Evolutionary conservation across 2,329 filamentous ascomycete species (phyloP), one percentile per base, ranked within the genome.

Genomic region (Venturia pyrina): DNA sequence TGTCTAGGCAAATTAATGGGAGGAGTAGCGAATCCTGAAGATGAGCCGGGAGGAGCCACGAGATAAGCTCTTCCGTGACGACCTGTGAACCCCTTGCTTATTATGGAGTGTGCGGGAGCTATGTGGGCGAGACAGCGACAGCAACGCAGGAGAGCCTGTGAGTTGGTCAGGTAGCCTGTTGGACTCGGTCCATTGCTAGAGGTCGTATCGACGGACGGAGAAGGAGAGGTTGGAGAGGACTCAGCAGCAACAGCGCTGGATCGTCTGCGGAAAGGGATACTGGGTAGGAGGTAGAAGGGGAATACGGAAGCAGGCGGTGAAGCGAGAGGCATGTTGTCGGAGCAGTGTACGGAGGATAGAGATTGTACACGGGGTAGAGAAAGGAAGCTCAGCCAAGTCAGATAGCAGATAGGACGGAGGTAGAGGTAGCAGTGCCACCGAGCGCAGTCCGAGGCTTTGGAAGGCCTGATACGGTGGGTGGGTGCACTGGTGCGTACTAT

Each of bases 71-170:
- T 83, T 6, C 85, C 85, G 72, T 87, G 83, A 21, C 85, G 82
- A 68, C 85, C 85, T 32, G 83, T 87, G 75, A 88, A 88, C 65
- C 85, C 85, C 76, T 87, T 87, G 75, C 78, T 82, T 70, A 87
- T 83, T 66, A 87, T 86, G 68, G 85, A 83, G 6, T 80, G 80
- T 19, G 82, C 82, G 65, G 83, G 78, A 68, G 84, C 83, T 60
- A 88, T 78, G 70, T 87, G 83, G 13, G 82, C 77, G 50, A 84
- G 81, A 72, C 85, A 88, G 69, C 81, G 81, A 37, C 80, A 78
- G 74, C 85, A 88, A 70, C 81, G 82, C 32, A 88, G 79, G 72
- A 83, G 82, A 2, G 85, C 85, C 62, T 77, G 75, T 70, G 83
- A 78, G 66, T 77, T 78, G 62, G 74, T 68, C 19, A 83, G 76